A percentile compares a stretch with the other conserved stretches of the same genome.
Conservation (phyloP, 73 alveolate genomes). For the Paramecium bursaria region DNA sequence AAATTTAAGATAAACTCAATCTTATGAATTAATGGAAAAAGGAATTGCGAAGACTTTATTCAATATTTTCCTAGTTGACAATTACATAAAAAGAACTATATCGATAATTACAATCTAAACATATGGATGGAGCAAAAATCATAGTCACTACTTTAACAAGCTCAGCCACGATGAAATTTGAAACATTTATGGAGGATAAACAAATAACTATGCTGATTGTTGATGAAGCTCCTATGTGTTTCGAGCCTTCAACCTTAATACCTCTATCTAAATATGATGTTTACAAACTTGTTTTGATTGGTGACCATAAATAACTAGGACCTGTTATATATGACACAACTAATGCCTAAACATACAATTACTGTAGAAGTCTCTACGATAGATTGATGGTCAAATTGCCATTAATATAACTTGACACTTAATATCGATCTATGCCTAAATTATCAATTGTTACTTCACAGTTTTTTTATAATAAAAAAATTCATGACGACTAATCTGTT, state of each 20-base stretch:
- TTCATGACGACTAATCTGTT: background rate
- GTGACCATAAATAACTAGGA: slow-evolving; percentile 28
- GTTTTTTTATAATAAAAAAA: slow-evolving; percentile 30
- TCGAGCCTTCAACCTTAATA: slow-evolving; percentile 39
- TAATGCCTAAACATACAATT: slow-evolving; percentile 1
- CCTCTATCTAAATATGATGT: slow-evolving; percentile 20
- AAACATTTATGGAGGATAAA: slow-evolving; percentile 21
- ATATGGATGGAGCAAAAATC: background rate
- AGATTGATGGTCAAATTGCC: background rate
- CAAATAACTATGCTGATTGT: slow-evolving; percentile 1
- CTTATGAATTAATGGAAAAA: slow-evolving; percentile 10
- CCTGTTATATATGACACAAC: slow-evolving; percentile 38
- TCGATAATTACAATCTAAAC: background rate
- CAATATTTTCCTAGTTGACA: background rate
- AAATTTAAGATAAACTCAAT: background rate
- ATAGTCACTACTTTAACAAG: slow-evolving; percentile 19
- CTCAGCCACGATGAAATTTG: background rate
- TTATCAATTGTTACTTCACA: slow-evolving; percentile 5
- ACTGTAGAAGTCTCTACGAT: slow-evolving; percentile 28
- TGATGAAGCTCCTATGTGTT: slow-evolving; percentile 62
- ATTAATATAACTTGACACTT: background rate
- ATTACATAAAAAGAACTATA: background rate
- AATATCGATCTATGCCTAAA: slow-evolving; percentile 45
- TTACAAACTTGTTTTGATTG: slow-evolving; percentile 33
- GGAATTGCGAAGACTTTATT: slow-evolving; percentile 31